phyloP scores from a whole-genome alignment of 805 yeast species.

The Ogataea allantospora region DNA sequence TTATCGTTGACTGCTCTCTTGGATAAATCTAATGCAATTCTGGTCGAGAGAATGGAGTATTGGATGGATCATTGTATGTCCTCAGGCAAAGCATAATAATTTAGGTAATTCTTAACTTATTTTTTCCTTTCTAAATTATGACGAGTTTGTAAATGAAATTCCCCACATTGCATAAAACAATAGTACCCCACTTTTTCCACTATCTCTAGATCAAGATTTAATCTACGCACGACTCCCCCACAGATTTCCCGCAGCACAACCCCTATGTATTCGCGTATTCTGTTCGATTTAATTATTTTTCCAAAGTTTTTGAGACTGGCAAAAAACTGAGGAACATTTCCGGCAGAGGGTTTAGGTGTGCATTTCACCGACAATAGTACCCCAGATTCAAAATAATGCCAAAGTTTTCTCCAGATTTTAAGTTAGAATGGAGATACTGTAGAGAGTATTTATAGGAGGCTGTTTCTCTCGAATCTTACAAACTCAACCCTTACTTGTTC shows the following conservation, averaged over 20 bases:
- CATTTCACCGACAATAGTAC: not conserved
- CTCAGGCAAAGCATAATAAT: conserved; percentile 27
- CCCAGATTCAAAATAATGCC: conserved; percentile 1
- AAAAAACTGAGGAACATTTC: conserved; percentile 4
- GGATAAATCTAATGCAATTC: conserved; percentile 26
- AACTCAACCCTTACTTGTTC: not conserved
- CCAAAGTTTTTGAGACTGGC: too few relatives aligned
- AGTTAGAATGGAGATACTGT: not conserved
- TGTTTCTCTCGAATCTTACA: not conserved
- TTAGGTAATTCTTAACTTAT: too few relatives aligned
- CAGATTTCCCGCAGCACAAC: too few relatives aligned
- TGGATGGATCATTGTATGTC: conserved; percentile 32
- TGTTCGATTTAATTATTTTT: too few relatives aligned
- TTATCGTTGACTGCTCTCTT: conserved; percentile 29
- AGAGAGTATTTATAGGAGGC: not conserved
- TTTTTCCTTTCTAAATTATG: too few relatives aligned
- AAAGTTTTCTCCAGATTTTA: not conserved
- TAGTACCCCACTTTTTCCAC: too few relatives aligned
- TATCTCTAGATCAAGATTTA: too few relatives aligned
- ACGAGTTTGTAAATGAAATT: too few relatives aligned
- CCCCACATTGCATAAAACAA: too few relatives aligned
- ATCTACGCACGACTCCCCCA: too few relatives aligned
- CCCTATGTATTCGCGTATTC: too few relatives aligned
- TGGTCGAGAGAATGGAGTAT: conserved; percentile 30
- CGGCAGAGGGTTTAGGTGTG: conserved; percentile 2